These are phyloP conservation scores for Xylaria sp. DNA, from an alignment of 2,329 filamentous ascomycete genomes.

Conservation along the genomic window DNA sequence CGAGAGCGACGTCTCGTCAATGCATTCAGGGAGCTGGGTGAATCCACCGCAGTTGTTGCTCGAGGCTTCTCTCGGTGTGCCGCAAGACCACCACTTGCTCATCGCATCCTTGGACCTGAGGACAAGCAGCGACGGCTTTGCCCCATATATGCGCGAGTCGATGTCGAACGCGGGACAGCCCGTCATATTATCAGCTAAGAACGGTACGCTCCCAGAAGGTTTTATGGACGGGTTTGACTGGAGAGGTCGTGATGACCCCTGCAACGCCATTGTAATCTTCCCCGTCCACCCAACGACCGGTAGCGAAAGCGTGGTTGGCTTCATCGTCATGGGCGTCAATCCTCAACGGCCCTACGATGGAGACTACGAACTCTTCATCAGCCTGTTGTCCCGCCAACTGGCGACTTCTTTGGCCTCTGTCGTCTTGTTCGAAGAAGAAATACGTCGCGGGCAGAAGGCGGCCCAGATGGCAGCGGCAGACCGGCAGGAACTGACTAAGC, in stretches of 20 bases:
- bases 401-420: conserved; percentile 81
- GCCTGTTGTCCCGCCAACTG: conserved; percentile 73
- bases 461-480: conserved; percentile 76
- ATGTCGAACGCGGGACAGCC: conserved; percentile 67
- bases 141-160: conserved; percentile 75
- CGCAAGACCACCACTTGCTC: conserved; percentile 63
- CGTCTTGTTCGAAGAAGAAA: conserved; percentile 82
- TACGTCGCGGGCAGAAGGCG: conserved; percentile 71
- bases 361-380: conserved; percentile 78
- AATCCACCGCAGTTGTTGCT: conserved; percentile 67
- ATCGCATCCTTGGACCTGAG: conserved; percentile 68
- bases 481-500: conserved; percentile 74
- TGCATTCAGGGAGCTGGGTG: conserved; percentile 67
- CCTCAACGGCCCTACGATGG: conserved; percentile 78
- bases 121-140: conserved; percentile 72
- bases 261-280: conserved; percentile 72
- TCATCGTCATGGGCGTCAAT: conserved; percentile 78
- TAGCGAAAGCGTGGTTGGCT: conserved; percentile 73
- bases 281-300: conserved; percentile 76
- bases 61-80: conserved; percentile 72
- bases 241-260: conserved; percentile 72
- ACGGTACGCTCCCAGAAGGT: conserved; percentile 64
- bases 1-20: conserved; percentile 72
- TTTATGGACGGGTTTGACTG: conserved; percentile 70
- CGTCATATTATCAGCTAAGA: conserved; percentile 67